A percentile compares a stretch with the other conserved stretches of the same genome.
phyloP scores from a whole-genome alignment of 2,329 filamentous ascomycete genomes.

The Penicillium polonicum region DNA sequence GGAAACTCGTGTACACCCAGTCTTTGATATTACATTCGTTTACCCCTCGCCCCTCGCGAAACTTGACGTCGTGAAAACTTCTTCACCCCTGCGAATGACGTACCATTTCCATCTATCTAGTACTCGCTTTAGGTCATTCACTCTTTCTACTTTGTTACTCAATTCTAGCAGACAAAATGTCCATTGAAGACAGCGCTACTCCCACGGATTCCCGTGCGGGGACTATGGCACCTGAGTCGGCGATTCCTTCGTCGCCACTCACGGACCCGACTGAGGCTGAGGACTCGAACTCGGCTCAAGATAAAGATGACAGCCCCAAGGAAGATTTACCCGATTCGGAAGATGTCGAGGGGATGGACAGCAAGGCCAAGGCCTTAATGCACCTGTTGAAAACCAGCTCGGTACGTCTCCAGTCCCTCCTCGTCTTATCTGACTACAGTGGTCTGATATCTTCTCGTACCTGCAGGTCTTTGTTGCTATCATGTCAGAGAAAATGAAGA shows the following conservation, averaged over 20 bases:
- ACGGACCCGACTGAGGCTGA: slow-evolving; percentile 19
- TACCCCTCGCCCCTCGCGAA: background rate
- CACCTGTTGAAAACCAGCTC: slow-evolving; percentile 49
- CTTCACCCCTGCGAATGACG: slow-evolving; percentile 5
- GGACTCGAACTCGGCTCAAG: slow-evolving; percentile 5
- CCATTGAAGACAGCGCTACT: slow-evolving; percentile 26
- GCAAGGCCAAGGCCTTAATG: slow-evolving; percentile 46
- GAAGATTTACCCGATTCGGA: slow-evolving; percentile 29
- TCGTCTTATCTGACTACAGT: background rate
- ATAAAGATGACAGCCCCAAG: slow-evolving; percentile 18
- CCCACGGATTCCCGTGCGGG: slow-evolving; percentile 28
- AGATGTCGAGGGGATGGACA: slow-evolving; percentile 43
- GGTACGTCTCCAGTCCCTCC: slow-evolving; percentile 25
- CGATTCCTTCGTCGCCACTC: slow-evolving; percentile 32
- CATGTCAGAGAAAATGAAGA: slow-evolving; percentile 52
- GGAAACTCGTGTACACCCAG: background rate
- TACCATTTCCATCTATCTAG: background rate
- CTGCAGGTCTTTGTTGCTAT: slow-evolving; percentile 49
- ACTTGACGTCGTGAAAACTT: background rate
- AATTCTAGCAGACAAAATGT: slow-evolving; percentile 20
- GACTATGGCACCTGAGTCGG: slow-evolving; percentile 30
- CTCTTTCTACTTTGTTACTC: background rate
- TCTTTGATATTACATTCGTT: background rate
- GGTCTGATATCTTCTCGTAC: background rate
- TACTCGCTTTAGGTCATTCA: background rate